Evolutionary conservation across 179 eudicot species (phyloP).

Genomic region (Heliamphora pulchella): DNA sequence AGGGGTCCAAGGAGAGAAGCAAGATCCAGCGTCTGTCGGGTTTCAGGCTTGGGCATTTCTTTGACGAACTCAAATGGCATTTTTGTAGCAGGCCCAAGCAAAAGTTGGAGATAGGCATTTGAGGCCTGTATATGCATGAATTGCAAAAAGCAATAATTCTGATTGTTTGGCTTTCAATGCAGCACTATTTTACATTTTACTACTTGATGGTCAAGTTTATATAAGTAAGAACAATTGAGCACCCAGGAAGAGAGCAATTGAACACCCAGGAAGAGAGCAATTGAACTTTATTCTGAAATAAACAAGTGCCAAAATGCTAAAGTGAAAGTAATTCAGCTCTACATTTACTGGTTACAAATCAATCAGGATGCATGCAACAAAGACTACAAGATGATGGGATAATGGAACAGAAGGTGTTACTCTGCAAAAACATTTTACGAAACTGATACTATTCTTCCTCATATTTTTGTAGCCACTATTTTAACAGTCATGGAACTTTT

Average conservation of each 20-base stretch:
- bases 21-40: conserved; percentile 50
- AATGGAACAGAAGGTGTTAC: neutral
- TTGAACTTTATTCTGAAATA: neutral
- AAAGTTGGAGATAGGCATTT: conserved; percentile 65
- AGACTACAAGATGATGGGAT: neutral
- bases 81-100: conserved; percentile 53
- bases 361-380: neutral
- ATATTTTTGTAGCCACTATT: neutral
- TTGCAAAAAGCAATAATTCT: conserved; percentile 2
- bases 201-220: conserved; percentile 7
- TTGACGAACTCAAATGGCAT: conserved; percentile 72
- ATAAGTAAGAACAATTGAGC: neutral
- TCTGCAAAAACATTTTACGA: neutral
- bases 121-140: conserved; percentile 51
- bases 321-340: neutral
- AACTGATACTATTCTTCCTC: neutral
- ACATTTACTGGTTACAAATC: neutral
- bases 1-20: conserved; percentile 72
- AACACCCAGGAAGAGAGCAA: conserved; percentile 3
- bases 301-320: neutral
- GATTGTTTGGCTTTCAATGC: neutral
- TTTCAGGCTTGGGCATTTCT: conserved; percentile 89
- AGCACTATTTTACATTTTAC: neutral
- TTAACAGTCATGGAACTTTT: neutral
- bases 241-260: neutral